Evolutionary conservation across 139 green algal genomes (phyloP), one percentile per base, ranked within the genome.

Genomic region (Chlamydomonas incerta): DNA sequence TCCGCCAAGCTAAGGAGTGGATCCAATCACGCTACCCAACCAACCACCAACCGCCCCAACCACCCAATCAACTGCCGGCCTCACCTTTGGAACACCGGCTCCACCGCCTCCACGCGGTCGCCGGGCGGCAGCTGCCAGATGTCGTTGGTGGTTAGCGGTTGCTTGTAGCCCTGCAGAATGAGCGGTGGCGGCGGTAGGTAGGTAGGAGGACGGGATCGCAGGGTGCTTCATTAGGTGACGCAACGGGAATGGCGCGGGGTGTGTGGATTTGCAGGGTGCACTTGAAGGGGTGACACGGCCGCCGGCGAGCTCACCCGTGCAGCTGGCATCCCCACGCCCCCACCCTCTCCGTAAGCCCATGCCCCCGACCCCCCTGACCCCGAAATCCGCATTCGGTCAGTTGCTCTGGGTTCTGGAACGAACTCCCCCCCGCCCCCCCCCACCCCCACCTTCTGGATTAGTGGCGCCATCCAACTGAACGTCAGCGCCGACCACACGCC

Each of bases 381-480:
- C n/a, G n/a, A n/a, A n/a, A n/a, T n/a, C n/a, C n/a, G n/a, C n/a
- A n/a, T n/a, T n/a, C n/a, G n/a, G n/a, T n/a, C n/a, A n/a, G n/a
- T n/a, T n/a, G n/a, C n/a, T n/a, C n/a, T n/a, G n/a, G n/a, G n/a
- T n/a, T n/a, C n/a, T n/a, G n/a, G n/a, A n/a, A n/a, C n/a, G n/a
- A n/a, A n/a, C n/a, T n/a, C n/a, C n/a, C n/a, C n/a, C n/a, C n/a
- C n/a, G n/a, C n/a, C n/a, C n/a, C n/a, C 20, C 1, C 66, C 15
- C 31, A 14, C 66, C 31, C 33, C 31, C 33, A 74, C 71, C 71
- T 95, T 91, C 81, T 93, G 90, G 80, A 94, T 92, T 79, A 95
- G 90, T 0, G 73, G 69, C 15, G 93, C 29, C 21, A 88, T 90
- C 24, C 92, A 93, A 5, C 83, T 21, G 13, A 93, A 20, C 2